Base-by-base conservation (phyloP, 129 eudicot genomes). In the Tanacetum coccineum region DNA sequence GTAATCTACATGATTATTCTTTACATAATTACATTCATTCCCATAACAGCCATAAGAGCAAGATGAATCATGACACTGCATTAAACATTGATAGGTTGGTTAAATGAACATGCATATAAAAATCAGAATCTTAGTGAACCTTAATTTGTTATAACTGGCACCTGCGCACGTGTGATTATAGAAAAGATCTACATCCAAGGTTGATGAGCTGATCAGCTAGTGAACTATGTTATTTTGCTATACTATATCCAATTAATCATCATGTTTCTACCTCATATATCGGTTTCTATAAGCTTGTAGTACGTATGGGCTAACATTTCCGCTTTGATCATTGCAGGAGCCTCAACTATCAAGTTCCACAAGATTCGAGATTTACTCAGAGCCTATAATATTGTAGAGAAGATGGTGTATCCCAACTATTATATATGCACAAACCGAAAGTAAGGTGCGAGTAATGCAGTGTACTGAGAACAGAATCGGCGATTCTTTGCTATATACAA, bases 261-360 rank as follows among this genome's bases (percentile, higher is more conserved):
- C 39, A 21, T 22, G 9, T 8, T 56, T 50, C 36, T 19, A 8
- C 30, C 22, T 56, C 61, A 9, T 21, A 55, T 20, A 57, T 36
- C 61, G 48, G 13, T 28, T 70, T 62, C 25, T 45, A n/a, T 14
- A 66, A 59, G 20, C 46, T 44, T 70, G 13, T 22, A 14, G n/a
- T 52, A 40, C 1, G 32, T 53, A 60, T 7, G 10, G 1, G 42
- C 32, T 49, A 49, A 75, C 62, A 46, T 72, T 44, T 42, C 19
- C 14, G 70, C 51, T 42, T 7, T 50, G 70, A 62, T 42, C 22
- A 59, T 72, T 76, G 75, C 58, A 88, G 96, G 89, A 78, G 70
- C 92, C 96, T 74, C 92, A 70, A 44, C 66, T 88, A 26, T 80
- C 92, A 4, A 62, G 82, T 55, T 72, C 89, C 46, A 79, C 66